A percentile compares a stretch with the other conserved stretches of the same genome.
These are phyloP conservation scores for Aspergillus neoniger DNA, from an alignment of 2,329 filamentous ascomycete species.

Conservation along the genomic window DNA sequence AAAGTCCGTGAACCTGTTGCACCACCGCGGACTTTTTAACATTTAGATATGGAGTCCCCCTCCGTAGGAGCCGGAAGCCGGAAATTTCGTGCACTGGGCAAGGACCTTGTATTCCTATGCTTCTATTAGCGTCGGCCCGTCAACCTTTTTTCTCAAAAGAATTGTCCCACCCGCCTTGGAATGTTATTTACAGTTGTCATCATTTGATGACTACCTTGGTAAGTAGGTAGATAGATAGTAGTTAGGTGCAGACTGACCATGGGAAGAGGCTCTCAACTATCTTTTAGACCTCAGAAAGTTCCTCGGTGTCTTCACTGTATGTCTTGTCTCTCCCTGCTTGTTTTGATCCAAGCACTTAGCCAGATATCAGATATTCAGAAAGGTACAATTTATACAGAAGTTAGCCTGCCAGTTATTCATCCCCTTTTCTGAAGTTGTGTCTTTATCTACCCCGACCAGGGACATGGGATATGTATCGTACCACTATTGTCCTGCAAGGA, in stretches of 20 bases:
- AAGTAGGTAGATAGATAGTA: too few species aligned
- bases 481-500: background rate
- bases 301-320: too few species aligned
- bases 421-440: background rate
- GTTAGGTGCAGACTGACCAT: too few species aligned
- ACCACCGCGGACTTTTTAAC: conserved; percentile 21
- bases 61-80: conserved; percentile 12
- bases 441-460: background rate
- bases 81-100: conserved; percentile 13
- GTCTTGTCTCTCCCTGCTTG: background rate
- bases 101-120: conserved; percentile 6
- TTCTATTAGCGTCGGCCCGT: conserved; percentile 20
- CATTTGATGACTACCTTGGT: too few species aligned
- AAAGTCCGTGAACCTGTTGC: conserved; percentile 12
- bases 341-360: background rate
- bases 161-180: conserved; percentile 17
- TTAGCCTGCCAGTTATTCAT: background rate
- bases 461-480: background rate
- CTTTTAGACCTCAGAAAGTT: too few species aligned
- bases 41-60: background rate
- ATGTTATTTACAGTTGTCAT: too few species aligned
- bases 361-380: background rate
- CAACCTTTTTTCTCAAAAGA: conserved; percentile 13
- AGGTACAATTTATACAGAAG: too few species aligned
- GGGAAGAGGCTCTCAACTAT: too few species aligned